These are phyloP conservation scores for Brasilioporus rufonigricans DNA, from an alignment of 768 basidiomycete species.

Conservation along the genomic window DNA sequence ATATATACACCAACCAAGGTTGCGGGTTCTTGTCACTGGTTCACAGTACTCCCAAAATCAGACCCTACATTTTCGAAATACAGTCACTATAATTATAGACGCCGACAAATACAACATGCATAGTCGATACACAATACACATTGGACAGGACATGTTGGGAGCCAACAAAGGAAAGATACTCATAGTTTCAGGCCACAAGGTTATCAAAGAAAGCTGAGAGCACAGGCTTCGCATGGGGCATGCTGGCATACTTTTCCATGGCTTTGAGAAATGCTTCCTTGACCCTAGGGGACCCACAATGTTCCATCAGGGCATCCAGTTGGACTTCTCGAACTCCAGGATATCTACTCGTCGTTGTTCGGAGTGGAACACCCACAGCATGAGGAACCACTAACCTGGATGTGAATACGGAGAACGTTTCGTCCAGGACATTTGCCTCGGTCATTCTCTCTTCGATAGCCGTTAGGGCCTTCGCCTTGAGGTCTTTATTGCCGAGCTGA, in stretches of 20 bases:
- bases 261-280: slow-evolving; percentile 13
- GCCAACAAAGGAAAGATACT: background rate
- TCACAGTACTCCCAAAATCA: background rate
- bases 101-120: too few species aligned
- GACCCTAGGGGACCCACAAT: slow-evolving; percentile 7
- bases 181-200: background rate
- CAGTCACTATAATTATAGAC: too few species aligned
- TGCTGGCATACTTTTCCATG: background rate
- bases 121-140: too few species aligned
- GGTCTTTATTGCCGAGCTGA: slow-evolving; percentile 17
- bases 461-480: slow-evolving; percentile 14
- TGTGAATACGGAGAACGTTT: slow-evolving; percentile 28
- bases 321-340: slow-evolving; percentile 15
- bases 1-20: slow-evolving; percentile 21
- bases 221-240: slow-evolving; percentile 9
- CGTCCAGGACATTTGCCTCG: slow-evolving; percentile 21
- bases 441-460: slow-evolving; percentile 19
- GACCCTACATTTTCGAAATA: background rate
- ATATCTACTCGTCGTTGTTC: slow-evolving; percentile 12
- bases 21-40: slow-evolving; percentile 15
- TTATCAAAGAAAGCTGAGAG: slow-evolving; percentile 19
- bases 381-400: slow-evolving; percentile 14
- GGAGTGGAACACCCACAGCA: background rate
- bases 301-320: slow-evolving; percentile 12
- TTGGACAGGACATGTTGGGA: background rate